Evolutionary conservation across 164 flowering plant species (phyloP), one percentile per base, ranked within the genome.

Genomic region (Chimonanthus salicifolius): DNA sequence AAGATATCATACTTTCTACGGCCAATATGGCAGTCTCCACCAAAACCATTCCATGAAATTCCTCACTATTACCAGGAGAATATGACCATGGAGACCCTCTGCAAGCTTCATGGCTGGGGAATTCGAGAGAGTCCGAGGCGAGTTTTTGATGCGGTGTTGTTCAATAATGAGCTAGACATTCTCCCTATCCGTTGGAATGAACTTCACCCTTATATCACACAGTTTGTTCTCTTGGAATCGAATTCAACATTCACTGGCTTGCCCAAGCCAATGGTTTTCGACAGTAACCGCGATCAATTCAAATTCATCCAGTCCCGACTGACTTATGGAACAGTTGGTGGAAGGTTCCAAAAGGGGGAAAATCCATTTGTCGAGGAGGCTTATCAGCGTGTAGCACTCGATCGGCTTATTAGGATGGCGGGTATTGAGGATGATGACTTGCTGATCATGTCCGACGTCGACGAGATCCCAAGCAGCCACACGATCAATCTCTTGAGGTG

Each of bases 381-480:
- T 7, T 87, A 82, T 75, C 97, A 94, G 75, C 83, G 98, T 18
- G 86, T 91, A 7, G 92, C 91, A 7, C 72, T 94, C 75, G 97
- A 91, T 75, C 89, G 85, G 64, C 91, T 94, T n/a, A 81, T 94
- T 3, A 86, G 78, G 75, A 81, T 86, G 68, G 95, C 97, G 1
- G 98, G 97, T n/a, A 94, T 94, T 69, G 63, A 84, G 18, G 94
- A 91, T 72, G 98, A 88, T 82, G 97, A 92, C 76, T 78, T 92
- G 82, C 76, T 93, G 86, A 89, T 93, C 20, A 93, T 93, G 97
- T 91, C 98, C 7, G 98, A 93, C 80, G 96, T 89, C 85, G 97
- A 92, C 79, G 97, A 92, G 86, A 92, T 92, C 46, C 97, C 94
- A 8, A 92, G 97, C 74, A 76, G 88, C 21, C 97, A 92, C 77